Conservation (phyloP, 1,284 basidiomycete genomes). For the Coriolopsis trogii region DNA sequence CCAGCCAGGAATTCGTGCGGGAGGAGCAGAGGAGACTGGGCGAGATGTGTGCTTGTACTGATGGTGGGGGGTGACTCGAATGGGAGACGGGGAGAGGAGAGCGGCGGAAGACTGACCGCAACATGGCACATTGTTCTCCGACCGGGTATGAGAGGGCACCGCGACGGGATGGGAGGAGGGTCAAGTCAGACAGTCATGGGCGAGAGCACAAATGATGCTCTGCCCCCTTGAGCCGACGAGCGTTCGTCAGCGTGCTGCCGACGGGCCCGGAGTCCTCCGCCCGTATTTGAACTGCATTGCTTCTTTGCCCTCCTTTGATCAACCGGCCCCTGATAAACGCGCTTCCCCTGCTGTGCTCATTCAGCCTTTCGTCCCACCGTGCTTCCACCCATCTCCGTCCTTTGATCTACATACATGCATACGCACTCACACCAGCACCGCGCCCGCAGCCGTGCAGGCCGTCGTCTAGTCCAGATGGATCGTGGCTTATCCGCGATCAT, state of each 20-base stretch:
- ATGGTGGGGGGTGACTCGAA: not conserved
- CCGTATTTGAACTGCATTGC: not conserved
- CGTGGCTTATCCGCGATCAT: too few relatives aligned
- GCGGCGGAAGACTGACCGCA: constrained; percentile 25
- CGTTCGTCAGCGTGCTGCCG: constrained; percentile 16
- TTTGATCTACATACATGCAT: too few relatives aligned
- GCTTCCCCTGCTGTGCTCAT: too few relatives aligned
- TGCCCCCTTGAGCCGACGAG: not conserved
- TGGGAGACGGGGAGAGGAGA: constrained; percentile 5
- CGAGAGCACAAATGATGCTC: too few relatives aligned
- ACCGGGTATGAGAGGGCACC: not conserved
- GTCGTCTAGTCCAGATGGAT: too few relatives aligned
- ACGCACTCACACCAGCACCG: too few relatives aligned
- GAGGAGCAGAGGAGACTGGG: not conserved
- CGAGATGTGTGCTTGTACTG: not conserved
- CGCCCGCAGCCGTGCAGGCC: too few relatives aligned
- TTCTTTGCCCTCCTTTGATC: too few relatives aligned
- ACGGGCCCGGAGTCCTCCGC: not conserved
- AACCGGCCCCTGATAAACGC: too few relatives aligned
- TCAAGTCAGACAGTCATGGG: not conserved
- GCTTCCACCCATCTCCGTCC: too few relatives aligned
- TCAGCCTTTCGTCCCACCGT: too few relatives aligned
- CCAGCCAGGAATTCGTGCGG: not conserved
- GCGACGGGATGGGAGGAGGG: not conserved
- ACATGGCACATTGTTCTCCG: constrained; percentile 33